These are phyloP conservation scores for Pyrenophora tritici-repentis DNA, from an alignment of 2,329 filamentous ascomycete genomes.

Conservation along the genomic window DNA sequence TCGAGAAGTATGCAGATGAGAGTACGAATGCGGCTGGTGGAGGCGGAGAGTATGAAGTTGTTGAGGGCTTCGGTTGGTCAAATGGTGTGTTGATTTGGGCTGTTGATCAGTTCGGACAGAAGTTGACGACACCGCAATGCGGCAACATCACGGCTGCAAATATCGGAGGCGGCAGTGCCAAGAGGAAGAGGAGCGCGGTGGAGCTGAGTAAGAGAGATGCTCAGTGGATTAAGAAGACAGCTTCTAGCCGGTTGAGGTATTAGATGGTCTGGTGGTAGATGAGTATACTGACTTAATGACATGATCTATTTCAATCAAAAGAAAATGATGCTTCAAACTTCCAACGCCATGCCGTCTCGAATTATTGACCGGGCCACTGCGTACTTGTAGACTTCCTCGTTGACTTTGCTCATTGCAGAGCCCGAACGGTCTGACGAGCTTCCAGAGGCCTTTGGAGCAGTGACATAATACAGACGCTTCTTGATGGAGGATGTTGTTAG, in stretches of 20 bases:
- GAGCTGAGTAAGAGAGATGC: conserved; percentile 39
- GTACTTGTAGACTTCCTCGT: too few species aligned
- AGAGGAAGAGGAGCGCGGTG: conserved; percentile 39
- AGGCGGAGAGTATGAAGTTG: conserved; percentile 71
- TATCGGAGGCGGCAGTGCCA: conserved; percentile 16
- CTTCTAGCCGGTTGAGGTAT: conserved; percentile 5
- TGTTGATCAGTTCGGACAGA: conserved; percentile 64
- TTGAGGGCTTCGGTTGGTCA: conserved; percentile 73
- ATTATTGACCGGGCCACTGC: too few species aligned
- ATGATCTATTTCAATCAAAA: too few species aligned
- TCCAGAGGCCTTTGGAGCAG: too few species aligned
- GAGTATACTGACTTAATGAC: too few species aligned
- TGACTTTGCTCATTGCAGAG: too few species aligned
- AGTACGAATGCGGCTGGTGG: conserved; percentile 65
- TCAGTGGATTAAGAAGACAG: conserved; percentile 38
- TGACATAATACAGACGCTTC: too few species aligned
- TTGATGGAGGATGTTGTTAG: too few species aligned
- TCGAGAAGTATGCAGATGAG: conserved; percentile 70
- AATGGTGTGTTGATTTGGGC: conserved; percentile 72
- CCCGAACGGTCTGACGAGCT: too few species aligned
- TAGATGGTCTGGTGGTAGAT: neutral
- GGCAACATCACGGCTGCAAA: conserved; percentile 40
- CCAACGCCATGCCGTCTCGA: too few species aligned
- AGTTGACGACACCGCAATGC: conserved; percentile 59
- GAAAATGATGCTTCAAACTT: too few species aligned